Conservation (phyloP, 495 filamentous ascomycete species). For the Acidomyces sp. region DNA sequence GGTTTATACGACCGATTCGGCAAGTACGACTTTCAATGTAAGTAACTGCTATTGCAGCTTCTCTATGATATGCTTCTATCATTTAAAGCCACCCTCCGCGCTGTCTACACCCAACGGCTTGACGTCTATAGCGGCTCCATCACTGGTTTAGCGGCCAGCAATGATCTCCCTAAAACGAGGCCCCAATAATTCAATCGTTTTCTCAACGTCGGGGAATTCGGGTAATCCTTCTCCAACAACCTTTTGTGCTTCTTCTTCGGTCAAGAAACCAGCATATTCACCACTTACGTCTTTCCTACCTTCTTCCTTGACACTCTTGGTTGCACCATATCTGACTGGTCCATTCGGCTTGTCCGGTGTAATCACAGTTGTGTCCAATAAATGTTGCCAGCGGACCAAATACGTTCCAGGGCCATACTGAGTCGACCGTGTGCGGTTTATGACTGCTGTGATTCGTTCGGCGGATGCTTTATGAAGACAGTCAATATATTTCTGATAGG, state of each 20-base stretch:
- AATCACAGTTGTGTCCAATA: slow-evolving; percentile 46
- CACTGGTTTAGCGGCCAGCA: too few relatives aligned
- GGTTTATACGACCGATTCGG: too few relatives aligned
- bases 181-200: slow-evolving; percentile 19
- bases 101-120: too few relatives aligned
- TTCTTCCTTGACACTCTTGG: slow-evolving; percentile 37
- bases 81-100: too few relatives aligned
- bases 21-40: too few relatives aligned
- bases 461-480: slow-evolving; percentile 36
- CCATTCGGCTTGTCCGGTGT: slow-evolving; percentile 38
- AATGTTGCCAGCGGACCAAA: slow-evolving; percentile 47
- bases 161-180: slow-evolving; percentile 19
- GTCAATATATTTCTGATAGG: slow-evolving; percentile 41
- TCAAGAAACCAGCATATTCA: slow-evolving; percentile 21
- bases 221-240: slow-evolving; percentile 2
- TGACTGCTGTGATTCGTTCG: slow-evolving; percentile 30
- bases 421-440: slow-evolving; percentile 21
- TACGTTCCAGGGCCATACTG: slow-evolving; percentile 48
- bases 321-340: slow-evolving; percentile 36
- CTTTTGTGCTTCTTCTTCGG: slow-evolving; percentile 12
- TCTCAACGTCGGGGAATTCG: slow-evolving; percentile 10
- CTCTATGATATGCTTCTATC: too few relatives aligned
- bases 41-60: too few relatives aligned
- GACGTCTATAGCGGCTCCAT: too few relatives aligned
- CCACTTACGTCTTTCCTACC: slow-evolving; percentile 36